Conservation (phyloP, 495 filamentous ascomycete species). For the Daldinia loculata region DNA sequence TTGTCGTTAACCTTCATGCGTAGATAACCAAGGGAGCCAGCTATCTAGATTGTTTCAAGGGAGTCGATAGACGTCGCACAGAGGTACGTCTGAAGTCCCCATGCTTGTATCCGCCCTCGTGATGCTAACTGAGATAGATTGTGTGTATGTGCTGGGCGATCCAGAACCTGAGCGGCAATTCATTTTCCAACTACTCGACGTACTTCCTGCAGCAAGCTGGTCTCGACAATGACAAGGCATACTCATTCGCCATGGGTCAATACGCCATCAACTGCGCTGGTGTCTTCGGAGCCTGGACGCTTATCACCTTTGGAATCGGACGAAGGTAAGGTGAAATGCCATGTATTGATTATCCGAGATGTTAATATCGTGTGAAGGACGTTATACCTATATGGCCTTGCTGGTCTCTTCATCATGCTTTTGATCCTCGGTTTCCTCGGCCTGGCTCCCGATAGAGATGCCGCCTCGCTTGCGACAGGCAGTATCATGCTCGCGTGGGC, state of each 20-base stretch:
- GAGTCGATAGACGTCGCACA: conserved; percentile 76
- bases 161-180: conserved; percentile 80
- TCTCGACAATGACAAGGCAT: conserved; percentile 64
- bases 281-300: conserved; percentile 75
- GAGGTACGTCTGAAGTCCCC: conserved; percentile 51
- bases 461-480: conserved; percentile 71
- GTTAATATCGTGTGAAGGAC: conserved; percentile 44
- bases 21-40: conserved; percentile 71
- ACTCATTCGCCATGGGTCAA: conserved; percentile 75
- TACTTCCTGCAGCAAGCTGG: conserved; percentile 81
- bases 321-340: conserved; percentile 56
- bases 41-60: conserved; percentile 79
- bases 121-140: conserved; percentile 53
- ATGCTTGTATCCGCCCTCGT: background rate
- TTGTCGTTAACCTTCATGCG: conserved; percentile 2
- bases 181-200: conserved; percentile 82
- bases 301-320: conserved; percentile 74
- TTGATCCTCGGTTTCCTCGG: conserved; percentile 79
- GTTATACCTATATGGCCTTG: conserved; percentile 74
- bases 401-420: conserved; percentile 70
- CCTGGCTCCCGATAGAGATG: conserved; percentile 63
- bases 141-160: conserved; percentile 85
- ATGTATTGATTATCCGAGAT: background rate
- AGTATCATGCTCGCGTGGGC: conserved; percentile 78
- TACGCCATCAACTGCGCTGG: conserved; percentile 80